Evolutionary conservation across 768 basidiomycete genomes (phyloP).

Genomic region (Chlorophyllum brunneum): DNA sequence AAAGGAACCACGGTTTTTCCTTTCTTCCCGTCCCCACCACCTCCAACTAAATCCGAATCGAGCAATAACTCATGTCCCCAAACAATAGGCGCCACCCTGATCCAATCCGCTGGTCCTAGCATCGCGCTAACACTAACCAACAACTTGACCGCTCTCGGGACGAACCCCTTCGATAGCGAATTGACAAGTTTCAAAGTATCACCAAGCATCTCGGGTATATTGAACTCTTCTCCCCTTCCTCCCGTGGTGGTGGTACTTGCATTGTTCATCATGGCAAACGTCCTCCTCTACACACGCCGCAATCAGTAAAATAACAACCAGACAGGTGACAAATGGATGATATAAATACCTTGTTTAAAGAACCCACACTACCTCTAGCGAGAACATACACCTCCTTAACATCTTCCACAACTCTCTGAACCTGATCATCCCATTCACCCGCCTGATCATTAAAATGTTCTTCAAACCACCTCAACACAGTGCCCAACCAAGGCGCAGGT

Average conservation of each 20-base stretch:
- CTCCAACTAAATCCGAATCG: constrained; percentile 25
- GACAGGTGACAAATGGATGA: neutral
- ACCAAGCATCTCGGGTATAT: constrained; percentile 32
- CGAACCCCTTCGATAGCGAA: constrained; percentile 42
- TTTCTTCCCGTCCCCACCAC: constrained; percentile 1
- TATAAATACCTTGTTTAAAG: constrained; percentile 36
- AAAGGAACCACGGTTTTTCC: neutral
- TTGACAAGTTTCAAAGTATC: constrained; percentile 35
- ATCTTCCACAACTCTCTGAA: constrained; percentile 41
- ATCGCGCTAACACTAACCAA: constrained; percentile 60
- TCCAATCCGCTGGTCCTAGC: constrained; percentile 45
- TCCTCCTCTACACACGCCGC: constrained; percentile 16
- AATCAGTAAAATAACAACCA: neutral
- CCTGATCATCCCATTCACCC: constrained; percentile 32
- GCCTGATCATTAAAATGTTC: constrained; percentile 21
- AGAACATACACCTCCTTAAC: constrained; percentile 48
- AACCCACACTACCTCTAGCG: constrained; percentile 43
- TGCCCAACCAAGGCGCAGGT: constrained; percentile 48
- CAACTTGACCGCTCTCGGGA: constrained; percentile 48
- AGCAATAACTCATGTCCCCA: constrained; percentile 53
- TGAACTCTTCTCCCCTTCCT: constrained; percentile 17
- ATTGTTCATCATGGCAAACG: neutral
- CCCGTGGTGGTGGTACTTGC: constrained; percentile 10
- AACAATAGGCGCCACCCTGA: constrained; percentile 47
- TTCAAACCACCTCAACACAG: constrained; percentile 41